Percentiles rank a stretch among this genome's conserved stretches.
These are phyloP conservation scores for Spathaspora girioi DNA, from an alignment of 805 yeast species.

Conservation along the genomic window DNA sequence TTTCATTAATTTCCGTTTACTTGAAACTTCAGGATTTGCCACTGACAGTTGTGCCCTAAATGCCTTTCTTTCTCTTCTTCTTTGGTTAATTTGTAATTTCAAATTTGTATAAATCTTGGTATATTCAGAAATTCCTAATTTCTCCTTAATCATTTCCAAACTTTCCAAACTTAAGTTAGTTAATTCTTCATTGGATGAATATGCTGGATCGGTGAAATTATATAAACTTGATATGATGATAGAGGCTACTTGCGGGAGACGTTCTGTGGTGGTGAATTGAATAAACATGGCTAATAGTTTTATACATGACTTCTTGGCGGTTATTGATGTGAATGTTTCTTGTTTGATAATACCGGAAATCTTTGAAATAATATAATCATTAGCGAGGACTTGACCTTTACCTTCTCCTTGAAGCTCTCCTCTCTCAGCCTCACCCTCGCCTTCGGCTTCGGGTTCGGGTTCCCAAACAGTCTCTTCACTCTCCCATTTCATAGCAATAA, in stretches of 20 bases:
- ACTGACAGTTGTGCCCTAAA: slow-evolving; percentile 74
- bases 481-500: slow-evolving; percentile 62
- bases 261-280: slow-evolving; percentile 44
- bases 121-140: slow-evolving; percentile 70
- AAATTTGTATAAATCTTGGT: slow-evolving; percentile 59
- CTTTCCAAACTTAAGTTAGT: slow-evolving; percentile 59
- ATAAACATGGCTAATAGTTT: slow-evolving; percentile 65
- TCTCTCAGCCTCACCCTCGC: no score
- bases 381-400: slow-evolving; percentile 31
- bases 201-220: slow-evolving; percentile 42
- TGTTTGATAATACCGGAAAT: slow-evolving; percentile 61
- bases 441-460: slow-evolving; percentile 9
- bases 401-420: slow-evolving; percentile 14
- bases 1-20: slow-evolving; percentile 70
- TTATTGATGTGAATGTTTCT: slow-evolving; percentile 50
- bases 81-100: slow-evolving; percentile 51
- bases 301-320: slow-evolving; percentile 64
- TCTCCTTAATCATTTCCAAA: slow-evolving; percentile 59
- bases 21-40: slow-evolving; percentile 77
- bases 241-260: slow-evolving; percentile 42
- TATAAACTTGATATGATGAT: slow-evolving; percentile 54
- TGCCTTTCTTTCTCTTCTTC: slow-evolving; percentile 73
- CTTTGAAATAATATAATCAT: slow-evolving; percentile 62
- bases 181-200: slow-evolving; percentile 50
- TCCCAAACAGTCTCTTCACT: slow-evolving; percentile 33